Percentiles rank a stretch among this genome's conserved stretches.
phyloP scores from a whole-genome alignment of 2,329 filamentous ascomycete genomes.

The Colletotrichum truncatum region DNA sequence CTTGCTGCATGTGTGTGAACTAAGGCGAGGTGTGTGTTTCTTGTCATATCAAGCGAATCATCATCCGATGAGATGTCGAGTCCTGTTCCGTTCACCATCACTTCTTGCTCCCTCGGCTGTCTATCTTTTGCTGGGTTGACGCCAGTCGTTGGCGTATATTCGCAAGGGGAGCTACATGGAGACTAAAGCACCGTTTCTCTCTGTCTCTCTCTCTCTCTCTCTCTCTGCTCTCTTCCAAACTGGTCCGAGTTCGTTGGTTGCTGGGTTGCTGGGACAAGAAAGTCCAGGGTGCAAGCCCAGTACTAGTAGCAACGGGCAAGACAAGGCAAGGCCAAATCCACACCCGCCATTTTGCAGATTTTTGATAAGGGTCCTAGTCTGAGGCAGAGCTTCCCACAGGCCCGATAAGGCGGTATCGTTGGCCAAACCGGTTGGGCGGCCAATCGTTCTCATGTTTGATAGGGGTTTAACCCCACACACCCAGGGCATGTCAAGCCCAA shows the following conservation, averaged over 20 bases:
- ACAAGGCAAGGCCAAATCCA: conserved; percentile 14
- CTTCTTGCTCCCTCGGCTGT: conserved; percentile 2
- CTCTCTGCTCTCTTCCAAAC: background rate
- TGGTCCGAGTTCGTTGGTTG: conserved; percentile 1
- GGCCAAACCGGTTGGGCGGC: background rate
- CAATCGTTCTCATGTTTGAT: conserved; percentile 21
- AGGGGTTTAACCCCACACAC: conserved; percentile 1
- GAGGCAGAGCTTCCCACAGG: background rate
- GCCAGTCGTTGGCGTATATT: conserved; percentile 8
- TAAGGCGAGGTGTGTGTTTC: conserved; percentile 11
- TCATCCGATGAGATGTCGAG: conserved; percentile 4
- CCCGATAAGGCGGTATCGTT: conserved; percentile 18
- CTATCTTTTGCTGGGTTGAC: conserved; percentile 16
- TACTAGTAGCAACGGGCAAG: background rate
- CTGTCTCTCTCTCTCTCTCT: background rate
- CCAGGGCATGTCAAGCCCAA: conserved; percentile 28
- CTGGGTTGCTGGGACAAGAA: conserved; percentile 6
- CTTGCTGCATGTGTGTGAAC: conserved; percentile 25
- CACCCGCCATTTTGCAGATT: conserved; percentile 27
- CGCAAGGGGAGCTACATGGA: conserved; percentile 14
- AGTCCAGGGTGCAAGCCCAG: background rate
- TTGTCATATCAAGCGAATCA: conserved; percentile 19
- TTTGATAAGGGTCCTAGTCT: conserved; percentile 19
- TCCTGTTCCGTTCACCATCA: background rate
- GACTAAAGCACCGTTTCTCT: background rate